These are phyloP conservation scores for Pyrus bretschneideri DNA, from an alignment of 306 rosid genomes.

Conservation along the genomic window DNA sequence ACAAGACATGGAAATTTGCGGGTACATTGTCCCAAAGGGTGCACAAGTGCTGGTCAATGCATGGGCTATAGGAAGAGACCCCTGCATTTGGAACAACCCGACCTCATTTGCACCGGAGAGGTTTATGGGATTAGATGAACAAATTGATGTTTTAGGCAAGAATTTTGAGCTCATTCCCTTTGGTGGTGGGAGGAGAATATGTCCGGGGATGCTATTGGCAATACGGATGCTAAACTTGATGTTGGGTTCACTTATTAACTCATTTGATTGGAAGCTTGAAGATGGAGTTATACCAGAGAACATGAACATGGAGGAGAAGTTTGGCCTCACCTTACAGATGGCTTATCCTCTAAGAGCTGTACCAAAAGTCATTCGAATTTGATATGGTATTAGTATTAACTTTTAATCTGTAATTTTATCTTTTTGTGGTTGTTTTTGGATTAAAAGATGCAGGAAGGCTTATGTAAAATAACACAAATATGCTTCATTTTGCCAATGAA, in stretches of 20 bases:
- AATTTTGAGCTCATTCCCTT: conserved; percentile 39
- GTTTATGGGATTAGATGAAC: conserved; percentile 5
- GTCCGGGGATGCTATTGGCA: conserved; percentile 32
- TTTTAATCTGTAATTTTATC: no score
- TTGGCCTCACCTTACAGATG: no score
- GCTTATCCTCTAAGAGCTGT: no score
- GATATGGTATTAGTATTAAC: no score
- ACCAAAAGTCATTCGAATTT: no score
- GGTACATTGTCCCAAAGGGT: conserved; percentile 7
- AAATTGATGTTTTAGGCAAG: conserved; percentile 10
- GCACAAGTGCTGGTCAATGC: conserved; percentile 18
- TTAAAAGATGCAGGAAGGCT: no score
- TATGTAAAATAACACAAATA: no score
- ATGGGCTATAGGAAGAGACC: conserved; percentile 24
- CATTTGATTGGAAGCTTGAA: conserved; percentile 33
- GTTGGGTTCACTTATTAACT: conserved; percentile 32
- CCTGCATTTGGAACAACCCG: conserved; percentile 6
- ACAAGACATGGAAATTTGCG: not conserved
- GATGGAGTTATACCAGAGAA: conserved; percentile 7
- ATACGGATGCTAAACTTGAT: conserved; percentile 27
- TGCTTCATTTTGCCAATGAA: no score
- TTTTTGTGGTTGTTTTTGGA: no score
- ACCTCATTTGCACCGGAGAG: conserved; percentile 10
- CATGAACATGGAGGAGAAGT: conserved; percentile 9
- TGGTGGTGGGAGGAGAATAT: conserved; percentile 34